A percentile compares a stretch with the other conserved stretches of the same genome.
phyloP scores from a whole-genome alignment of 495 filamentous ascomycete species.

The Xylona heveae region DNA sequence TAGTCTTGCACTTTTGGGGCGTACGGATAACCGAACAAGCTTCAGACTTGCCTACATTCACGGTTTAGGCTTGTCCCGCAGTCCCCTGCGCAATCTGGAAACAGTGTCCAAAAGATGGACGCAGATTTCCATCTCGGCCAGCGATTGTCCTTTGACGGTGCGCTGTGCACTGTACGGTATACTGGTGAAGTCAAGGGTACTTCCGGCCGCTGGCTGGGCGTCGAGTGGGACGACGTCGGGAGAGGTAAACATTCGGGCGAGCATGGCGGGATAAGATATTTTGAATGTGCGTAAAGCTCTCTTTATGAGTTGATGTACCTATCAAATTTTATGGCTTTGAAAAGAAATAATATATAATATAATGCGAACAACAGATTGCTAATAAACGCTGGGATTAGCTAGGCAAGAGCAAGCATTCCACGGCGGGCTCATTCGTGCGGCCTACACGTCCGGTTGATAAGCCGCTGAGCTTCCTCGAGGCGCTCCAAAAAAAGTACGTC shows the following conservation, averaged over 20 bases:
- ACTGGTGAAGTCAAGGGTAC: slow-evolving; percentile 57
- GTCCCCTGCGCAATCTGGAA: too few relatives aligned
- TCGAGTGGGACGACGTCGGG: slow-evolving; percentile 82
- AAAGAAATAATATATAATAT: too few relatives aligned
- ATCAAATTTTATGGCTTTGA: slow-evolving; percentile 1
- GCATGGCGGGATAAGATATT: slow-evolving; percentile 60
- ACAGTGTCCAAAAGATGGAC: slow-evolving; percentile 13
- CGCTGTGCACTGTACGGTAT: slow-evolving; percentile 68
- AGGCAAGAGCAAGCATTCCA: slow-evolving; percentile 36
- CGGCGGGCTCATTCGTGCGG: slow-evolving; percentile 69
- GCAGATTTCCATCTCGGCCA: slow-evolving; percentile 30
- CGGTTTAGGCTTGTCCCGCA: too few relatives aligned
- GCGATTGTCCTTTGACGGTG: slow-evolving; percentile 53
- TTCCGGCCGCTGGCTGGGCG: slow-evolving; percentile 68
- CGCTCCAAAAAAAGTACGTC: slow-evolving; percentile 65
- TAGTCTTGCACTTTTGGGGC: too few relatives aligned
- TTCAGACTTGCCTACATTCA: too few relatives aligned
- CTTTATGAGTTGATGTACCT: not conserved
- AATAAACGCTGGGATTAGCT: slow-evolving; percentile 1
- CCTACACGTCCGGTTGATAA: slow-evolving; percentile 47
- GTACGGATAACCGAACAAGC: too few relatives aligned
- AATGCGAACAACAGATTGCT: too few relatives aligned
- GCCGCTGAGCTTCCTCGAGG: slow-evolving; percentile 52
- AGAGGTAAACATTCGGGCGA: slow-evolving; percentile 82
- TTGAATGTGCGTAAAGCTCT: slow-evolving; percentile 37